Base-by-base conservation (phyloP, 257 asterid genomes). In the Striga asiatica region DNA sequence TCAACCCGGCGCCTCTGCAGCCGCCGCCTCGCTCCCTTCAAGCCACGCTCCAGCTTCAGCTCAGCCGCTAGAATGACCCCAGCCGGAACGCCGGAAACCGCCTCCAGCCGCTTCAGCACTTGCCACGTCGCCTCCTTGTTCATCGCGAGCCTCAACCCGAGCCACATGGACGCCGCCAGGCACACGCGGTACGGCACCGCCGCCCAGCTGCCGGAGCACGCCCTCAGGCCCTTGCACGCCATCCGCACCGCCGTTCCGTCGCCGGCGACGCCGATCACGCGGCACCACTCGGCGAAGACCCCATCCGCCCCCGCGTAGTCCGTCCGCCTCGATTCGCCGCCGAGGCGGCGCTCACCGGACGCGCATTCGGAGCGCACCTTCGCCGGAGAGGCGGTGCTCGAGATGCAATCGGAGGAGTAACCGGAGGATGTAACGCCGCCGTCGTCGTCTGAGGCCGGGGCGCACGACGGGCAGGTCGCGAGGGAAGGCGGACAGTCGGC, bases 101-200 rank as follows among this genome's bases (percentile, higher is more conserved):
- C 72, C 63, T 81, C 80, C 0, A 84, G 58, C 54, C 70, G 69
- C 42, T 71, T 73, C 51, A 84, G 50, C 1, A 21, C 32, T 64
- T 49, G 76, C 62, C 22, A 41, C 7, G 72, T 57, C 34, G 18
- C 37, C 42, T 11, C 51, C 50, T 53, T 66, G 9, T 47, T n/a
- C 60, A 0, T 61, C 42, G 20, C 56, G 24, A 54, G 54, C 61
- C 71, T 72, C 56, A 81, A 50, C 0, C 88, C 85, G 13, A 76
- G 69, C 88, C 88, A 84, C 59, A 81, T 64, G 8, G 80, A 71
- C 21, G 91, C 88, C 53, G 83, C 94, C 8, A 81, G 43, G 25
- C 64, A 19, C 6, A 78, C 74, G 2, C 87, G 76, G 50, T 68
- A 64, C 18, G 94, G 89, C 61, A 78, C 11, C 58, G 19, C 71